Percentiles rank a stretch among this genome's conserved stretches.
Conservation (phyloP, 805 yeast genomes). For the Cyberlindnera subsufficiens region DNA sequence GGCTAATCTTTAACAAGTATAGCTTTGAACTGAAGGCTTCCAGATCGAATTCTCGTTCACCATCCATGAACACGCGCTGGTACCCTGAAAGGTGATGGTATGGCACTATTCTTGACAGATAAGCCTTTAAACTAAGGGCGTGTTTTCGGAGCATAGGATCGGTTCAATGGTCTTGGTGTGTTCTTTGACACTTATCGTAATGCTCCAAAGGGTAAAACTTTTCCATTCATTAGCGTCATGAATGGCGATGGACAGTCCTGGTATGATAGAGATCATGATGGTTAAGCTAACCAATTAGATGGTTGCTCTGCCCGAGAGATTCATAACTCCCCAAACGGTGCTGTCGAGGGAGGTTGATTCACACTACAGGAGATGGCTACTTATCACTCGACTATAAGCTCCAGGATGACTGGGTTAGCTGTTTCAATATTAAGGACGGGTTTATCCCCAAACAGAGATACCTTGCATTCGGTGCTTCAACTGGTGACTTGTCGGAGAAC, state of each 20-base stretch:
- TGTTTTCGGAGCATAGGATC: slow-evolving; percentile 67
- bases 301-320: slow-evolving; percentile 57
- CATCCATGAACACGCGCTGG: slow-evolving; percentile 47
- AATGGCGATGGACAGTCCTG: slow-evolving; percentile 52
- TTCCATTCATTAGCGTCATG: slow-evolving; percentile 72
- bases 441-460: slow-evolving; percentile 47
- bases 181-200: slow-evolving; percentile 77
- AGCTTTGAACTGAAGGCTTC: slow-evolving; percentile 40
- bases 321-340: slow-evolving; percentile 41
- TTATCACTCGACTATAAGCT: slow-evolving; percentile 50
- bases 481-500: slow-evolving; percentile 70
- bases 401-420: slow-evolving; percentile 56
- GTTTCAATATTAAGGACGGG: slow-evolving; percentile 49
- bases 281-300: slow-evolving; percentile 61
- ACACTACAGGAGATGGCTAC: slow-evolving; percentile 50
- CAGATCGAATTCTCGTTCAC: slow-evolving; percentile 61
- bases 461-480: slow-evolving; percentile 76
- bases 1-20: slow-evolving; percentile 22
- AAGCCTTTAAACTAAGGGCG: slow-evolving; percentile 52
- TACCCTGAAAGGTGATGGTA: slow-evolving; percentile 70
- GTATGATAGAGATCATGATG: slow-evolving; percentile 66
- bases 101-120: slow-evolving; percentile 71
- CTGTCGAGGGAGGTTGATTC: slow-evolving; percentile 49
- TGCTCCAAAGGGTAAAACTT: slow-evolving; percentile 47
- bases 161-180: slow-evolving; percentile 65